Conservation (phyloP, 371 early-diverging fungal genomes). For the Mucor irregularis region DNA sequence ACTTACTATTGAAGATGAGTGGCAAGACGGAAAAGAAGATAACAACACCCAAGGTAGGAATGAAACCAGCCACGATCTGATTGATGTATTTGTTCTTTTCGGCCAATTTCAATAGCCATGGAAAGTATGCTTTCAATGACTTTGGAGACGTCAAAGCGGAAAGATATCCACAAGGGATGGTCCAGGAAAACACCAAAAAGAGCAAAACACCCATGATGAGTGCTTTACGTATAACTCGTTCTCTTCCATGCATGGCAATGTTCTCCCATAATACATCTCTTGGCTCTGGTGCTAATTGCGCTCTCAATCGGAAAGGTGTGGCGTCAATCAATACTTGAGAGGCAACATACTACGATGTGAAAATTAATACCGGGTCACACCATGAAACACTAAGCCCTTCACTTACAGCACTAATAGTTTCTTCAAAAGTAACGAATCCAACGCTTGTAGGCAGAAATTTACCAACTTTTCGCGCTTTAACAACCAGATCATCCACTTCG, state of each 20-base stretch:
- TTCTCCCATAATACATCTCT: slow-evolving; percentile 79
- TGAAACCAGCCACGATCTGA: slow-evolving; percentile 56
- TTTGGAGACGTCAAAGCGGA: slow-evolving; percentile 56
- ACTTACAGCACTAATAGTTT: slow-evolving; percentile 62
- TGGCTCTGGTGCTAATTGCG: slow-evolving; percentile 74
- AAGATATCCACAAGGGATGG: slow-evolving; percentile 55
- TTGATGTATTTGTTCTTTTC: slow-evolving; percentile 51
- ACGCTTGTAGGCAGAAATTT: slow-evolving; percentile 62
- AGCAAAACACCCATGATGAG: slow-evolving; percentile 44
- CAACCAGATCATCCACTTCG: slow-evolving; percentile 60
- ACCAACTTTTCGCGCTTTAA: slow-evolving; percentile 57
- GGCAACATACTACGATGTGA: slow-evolving; percentile 47
- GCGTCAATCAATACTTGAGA: slow-evolving; percentile 61
- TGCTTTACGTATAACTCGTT: slow-evolving; percentile 47
- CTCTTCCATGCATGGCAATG: slow-evolving; percentile 59
- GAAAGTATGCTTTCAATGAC: slow-evolving; percentile 47
- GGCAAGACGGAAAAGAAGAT: slow-evolving; percentile 66
- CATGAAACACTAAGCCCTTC: background rate
- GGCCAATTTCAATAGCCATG: slow-evolving; percentile 48
- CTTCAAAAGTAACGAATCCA: slow-evolving; percentile 83
- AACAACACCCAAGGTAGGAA: slow-evolving; percentile 61
- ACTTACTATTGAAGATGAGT: slow-evolving; percentile 58
- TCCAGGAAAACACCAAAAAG: slow-evolving; percentile 56
- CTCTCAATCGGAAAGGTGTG: slow-evolving; percentile 71
- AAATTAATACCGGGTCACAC: no score